Evolutionary conservation across 768 basidiomycete genomes (phyloP), one percentile per base, ranked within the genome.

Genomic region (Collybia sordida): DNA sequence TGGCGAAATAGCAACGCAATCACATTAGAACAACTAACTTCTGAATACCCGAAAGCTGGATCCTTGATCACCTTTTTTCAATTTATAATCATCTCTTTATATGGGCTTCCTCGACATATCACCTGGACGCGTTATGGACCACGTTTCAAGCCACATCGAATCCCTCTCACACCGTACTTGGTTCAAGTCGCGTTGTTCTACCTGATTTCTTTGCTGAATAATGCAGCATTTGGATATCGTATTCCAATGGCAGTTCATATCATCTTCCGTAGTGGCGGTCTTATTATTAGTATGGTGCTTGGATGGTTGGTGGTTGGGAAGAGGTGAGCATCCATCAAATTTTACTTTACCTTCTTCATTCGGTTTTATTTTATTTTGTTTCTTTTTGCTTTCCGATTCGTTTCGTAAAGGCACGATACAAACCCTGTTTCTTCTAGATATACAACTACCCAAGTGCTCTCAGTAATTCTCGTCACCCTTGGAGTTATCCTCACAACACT

Each of bases 211-310:
- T 63, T 89, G 52, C 72, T 98, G 56, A 98, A 97, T 66, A 97
- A 95, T 70, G 82, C 80, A n/a, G 93, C 92, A 0, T 96, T 98
- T 61, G 88, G 79, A 5, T 93, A 87, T 63, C 68, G 78, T 35
- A 86, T 97, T 51, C 93, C 95, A 18, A 93, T 97, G 83, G 71
- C 90, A 0, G 86, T 98, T 1, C 94, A 98, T 68, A 96, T 98
- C 64, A 88, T 98, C 52, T 96, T 96, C 62, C 79, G 94, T 36
- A 92, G 90, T 57, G 93, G 90, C 0, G 94, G 93, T 0, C 72
- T 96, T 47, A 80, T 92, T 25, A 74, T 94, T 23, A 93, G 86
- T 58, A 86, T 98, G 83, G 23, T 88, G 12, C 75, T 94, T 43
- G 93, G 92, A 1, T 86, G 82, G 76, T 47, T 87, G 2, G 52